phyloP scores from a whole-genome alignment of 352 stramenopile genomes.

The Phytophthora cajani region DNA sequence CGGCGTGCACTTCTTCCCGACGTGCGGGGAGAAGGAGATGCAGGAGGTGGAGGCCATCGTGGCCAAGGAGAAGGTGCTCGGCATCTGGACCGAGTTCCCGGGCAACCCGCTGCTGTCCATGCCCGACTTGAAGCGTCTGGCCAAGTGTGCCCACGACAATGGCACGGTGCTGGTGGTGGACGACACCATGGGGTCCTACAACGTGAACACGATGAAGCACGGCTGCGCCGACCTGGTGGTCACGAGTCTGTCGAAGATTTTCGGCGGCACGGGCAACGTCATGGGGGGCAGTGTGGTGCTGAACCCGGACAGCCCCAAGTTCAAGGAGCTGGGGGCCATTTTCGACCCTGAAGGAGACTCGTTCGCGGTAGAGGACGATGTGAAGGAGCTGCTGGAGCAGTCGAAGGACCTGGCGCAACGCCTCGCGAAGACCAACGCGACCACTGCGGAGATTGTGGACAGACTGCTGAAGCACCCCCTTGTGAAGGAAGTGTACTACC shows the following conservation, averaged over 20 bases:
- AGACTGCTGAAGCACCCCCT: slow-evolving; percentile 76
- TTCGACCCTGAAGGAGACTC: slow-evolving; percentile 50
- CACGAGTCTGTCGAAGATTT: slow-evolving; percentile 95
- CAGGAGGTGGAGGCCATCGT: slow-evolving; percentile 72
- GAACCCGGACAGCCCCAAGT: slow-evolving; percentile 68
- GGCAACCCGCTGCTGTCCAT: slow-evolving; percentile 92
- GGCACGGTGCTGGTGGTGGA: slow-evolving; percentile 90
- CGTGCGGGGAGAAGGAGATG: slow-evolving; percentile 69
- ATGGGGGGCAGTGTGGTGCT: slow-evolving; percentile 92
- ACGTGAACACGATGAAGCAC: slow-evolving; percentile 89
- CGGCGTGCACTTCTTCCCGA: slow-evolving; percentile 92
- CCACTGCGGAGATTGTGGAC: slow-evolving; percentile 68
- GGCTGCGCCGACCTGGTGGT: slow-evolving; percentile 86
- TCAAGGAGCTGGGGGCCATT: slow-evolving; percentile 51
- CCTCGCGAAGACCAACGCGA: slow-evolving; percentile 82
- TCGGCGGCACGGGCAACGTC: slow-evolving; percentile 90
- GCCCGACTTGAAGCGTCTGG: slow-evolving; percentile 84
- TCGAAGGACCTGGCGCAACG: slow-evolving; percentile 80
- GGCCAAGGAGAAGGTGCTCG: slow-evolving; percentile 75
- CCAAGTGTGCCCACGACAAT: slow-evolving; percentile 84
- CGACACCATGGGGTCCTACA: slow-evolving; percentile 92
- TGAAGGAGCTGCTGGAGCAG: slow-evolving; percentile 48
- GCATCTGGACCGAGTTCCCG: slow-evolving; percentile 94
- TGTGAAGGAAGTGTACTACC: slow-evolving; percentile 90
- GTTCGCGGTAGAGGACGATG: slow-evolving; percentile 74